Evolutionary conservation across 2,329 filamentous ascomycete genomes (phyloP), one percentile per base, ranked within the genome.

Genomic region (Fusarium piperis): DNA sequence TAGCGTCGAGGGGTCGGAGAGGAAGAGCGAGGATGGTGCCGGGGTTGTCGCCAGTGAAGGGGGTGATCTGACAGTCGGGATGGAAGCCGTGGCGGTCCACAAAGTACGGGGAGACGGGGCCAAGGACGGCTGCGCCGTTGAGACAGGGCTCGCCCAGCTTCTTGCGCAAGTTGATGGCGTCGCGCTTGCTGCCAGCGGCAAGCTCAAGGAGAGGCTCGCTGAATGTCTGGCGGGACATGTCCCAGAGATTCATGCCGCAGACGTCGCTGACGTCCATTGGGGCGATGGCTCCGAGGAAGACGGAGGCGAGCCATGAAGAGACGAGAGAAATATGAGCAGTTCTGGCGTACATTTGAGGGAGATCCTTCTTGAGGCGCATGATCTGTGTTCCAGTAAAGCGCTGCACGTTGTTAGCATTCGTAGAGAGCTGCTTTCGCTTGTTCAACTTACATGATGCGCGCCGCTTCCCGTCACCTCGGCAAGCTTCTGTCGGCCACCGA

Each of bases 351-450:
- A 94, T 92, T 6, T 93, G 88, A 1, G 95, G 94, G 72, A 95
- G 89, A 72, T 93, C 93, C 63, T 90, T 88, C 73, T 92, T 91
- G 80, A 98, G 94, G 13, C 95, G 90, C 81, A 98, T 89, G 76
- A 99, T 98, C 81, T 99, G 96, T 4, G 94, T 93, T n/a, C 96
- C 96, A 28, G 95, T 98, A 84, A 99, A 99, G 69, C 96, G 92
- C 93, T 95, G 74, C 13, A 5, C 26, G 2, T 12, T 62, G 48
- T 74, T 23, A 73, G 39, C 13, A 20, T 26, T 55, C 36, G 4
- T 51, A 64, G 65, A 57, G 74, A 66, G 32, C 57, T 59, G 38
- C 16, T 18, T 44, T 35, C 2, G 2, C 5, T 16, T 7, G 6
- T 3, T 65, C 38, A 30, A 82, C 91, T 80, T 86, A 95, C 93